phyloP scores from a whole-genome alignment of 352 stramenopile genomes.

The Phytopythium mirpurense region DNA sequence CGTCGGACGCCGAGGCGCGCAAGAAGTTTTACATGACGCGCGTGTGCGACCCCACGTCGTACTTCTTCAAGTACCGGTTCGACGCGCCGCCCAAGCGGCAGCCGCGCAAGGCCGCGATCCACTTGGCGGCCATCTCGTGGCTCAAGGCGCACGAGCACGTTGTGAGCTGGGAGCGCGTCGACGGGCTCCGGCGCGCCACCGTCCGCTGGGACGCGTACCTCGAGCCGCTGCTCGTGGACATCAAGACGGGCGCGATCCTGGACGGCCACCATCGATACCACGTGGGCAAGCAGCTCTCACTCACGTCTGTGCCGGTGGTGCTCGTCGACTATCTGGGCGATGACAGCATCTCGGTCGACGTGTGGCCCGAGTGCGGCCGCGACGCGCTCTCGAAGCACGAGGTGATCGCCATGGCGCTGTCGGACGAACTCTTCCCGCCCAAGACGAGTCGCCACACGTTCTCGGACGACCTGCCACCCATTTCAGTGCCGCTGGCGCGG shows the following conservation, averaged over 20 bases:
- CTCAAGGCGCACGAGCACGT: slow-evolving; percentile 83
- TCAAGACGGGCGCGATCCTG: slow-evolving; percentile 65
- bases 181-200: slow-evolving; percentile 68
- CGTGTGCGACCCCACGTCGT: slow-evolving; percentile 83
- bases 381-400: slow-evolving; percentile 79
- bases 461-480: slow-evolving; percentile 77
- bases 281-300: slow-evolving; percentile 63
- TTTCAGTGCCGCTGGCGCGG: slow-evolving; percentile 66
- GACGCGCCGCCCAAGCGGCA: slow-evolving; percentile 58
- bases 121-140: slow-evolving; percentile 59
- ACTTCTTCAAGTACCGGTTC: slow-evolving; percentile 90
- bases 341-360: slow-evolving; percentile 78
- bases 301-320: slow-evolving; percentile 67
- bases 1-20: slow-evolving; percentile 42
- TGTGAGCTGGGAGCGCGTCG: slow-evolving; percentile 82
- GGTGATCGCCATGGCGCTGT: slow-evolving; percentile 82
- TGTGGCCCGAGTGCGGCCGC: slow-evolving; percentile 81
- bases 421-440: slow-evolving; percentile 74
- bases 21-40: slow-evolving; percentile 83
- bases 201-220: slow-evolving; percentile 77
- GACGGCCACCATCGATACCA: slow-evolving; percentile 85
- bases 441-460: slow-evolving; percentile 87
- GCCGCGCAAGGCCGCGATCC: slow-evolving; percentile 54
- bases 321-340: slow-evolving; percentile 83
- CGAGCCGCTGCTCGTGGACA: slow-evolving; percentile 78